These are phyloP conservation scores for Fusarium aywerte DNA, from an alignment of 2,329 filamentous ascomycete species.

Conservation along the genomic window DNA sequence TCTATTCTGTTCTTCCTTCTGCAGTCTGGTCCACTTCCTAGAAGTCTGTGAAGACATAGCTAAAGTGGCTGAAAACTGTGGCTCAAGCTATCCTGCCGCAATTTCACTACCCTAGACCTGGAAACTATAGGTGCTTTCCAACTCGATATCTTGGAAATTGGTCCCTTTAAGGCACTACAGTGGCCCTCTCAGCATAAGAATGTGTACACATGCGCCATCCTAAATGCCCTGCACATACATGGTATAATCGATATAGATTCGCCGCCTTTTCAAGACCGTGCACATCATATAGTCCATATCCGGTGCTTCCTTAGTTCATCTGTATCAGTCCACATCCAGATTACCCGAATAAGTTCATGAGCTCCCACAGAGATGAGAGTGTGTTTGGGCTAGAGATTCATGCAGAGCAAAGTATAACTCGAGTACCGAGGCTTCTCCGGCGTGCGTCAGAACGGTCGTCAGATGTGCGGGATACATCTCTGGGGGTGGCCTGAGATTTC, in stretches of 20 bases:
- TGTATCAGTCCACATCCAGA: no score
- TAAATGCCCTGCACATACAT: no score
- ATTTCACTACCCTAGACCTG: not conserved
- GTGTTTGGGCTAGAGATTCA: not conserved
- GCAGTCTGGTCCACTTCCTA: not conserved
- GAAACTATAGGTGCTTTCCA: no score
- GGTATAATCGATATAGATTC: no score
- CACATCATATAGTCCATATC: no score
- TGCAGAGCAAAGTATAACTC: not conserved
- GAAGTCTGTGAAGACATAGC: not conserved
- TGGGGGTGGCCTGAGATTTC: no score
- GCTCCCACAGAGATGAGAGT: not conserved
- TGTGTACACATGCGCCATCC: no score
- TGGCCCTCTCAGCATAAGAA: no score
- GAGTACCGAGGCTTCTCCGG: not conserved
- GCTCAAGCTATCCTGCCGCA: not conserved
- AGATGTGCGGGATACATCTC: no score
- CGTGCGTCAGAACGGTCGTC: not conserved
- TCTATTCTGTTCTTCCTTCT: not conserved
- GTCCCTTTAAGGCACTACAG: not conserved
- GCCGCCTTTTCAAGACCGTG: no score
- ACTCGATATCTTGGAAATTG: no score
- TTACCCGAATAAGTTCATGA: not conserved
- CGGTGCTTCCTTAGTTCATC: no score
- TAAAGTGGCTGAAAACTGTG: constrained; percentile 1